Base-by-base conservation (phyloP, 371 early-diverging fungal species). In the Mucor circinelloides region DNA sequence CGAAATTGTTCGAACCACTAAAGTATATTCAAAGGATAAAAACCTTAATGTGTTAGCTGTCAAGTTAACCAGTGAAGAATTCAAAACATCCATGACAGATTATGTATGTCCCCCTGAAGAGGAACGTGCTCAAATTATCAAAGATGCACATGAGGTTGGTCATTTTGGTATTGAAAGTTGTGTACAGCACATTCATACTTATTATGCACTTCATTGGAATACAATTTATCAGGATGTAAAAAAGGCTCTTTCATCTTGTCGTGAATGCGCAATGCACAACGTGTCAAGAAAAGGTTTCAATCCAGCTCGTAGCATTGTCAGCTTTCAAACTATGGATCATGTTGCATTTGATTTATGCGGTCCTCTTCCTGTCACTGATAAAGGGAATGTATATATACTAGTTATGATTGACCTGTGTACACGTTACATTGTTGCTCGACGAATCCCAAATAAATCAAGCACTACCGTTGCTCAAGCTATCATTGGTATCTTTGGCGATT, bases 401-500 rank as follows among this genome's bases (percentile, higher is more conserved):
- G 40, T 64, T 9, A 17, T 64, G 0, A 42, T 56, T 30, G 64
- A 64, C 19, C 1, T 64, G 6, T 64, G 64, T 42, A 56, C 56
- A 6, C 38, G 42, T 6, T 64, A 56, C 42, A 42, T 64, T 13
- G 56, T 64, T 13, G 59, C 59, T 27, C 38, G 70, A 19, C 52
- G 72, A 13, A 19, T 73, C 3, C 64, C 67, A 2, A 63, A 75
- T 55, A 76, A 79, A 50, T 46, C 50, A 34, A 46, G 62, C 21
- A 57, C 46, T n/a, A 71, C 72, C 1, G 32, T 79, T 36, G 76
- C 65, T 13, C 54, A 68, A 54, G n/a, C 52, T 23, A 34, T 71
- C 0, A 28, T 70, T 1, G 28, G 68, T 15, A 59, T 73, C 12
- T 80, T 73, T 36, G 69, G 64, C 32, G 66, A 66, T 44, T 77